Evolutionary conservation across 495 filamentous ascomycete genomes (phyloP).

Genomic region (Hypoxylon trugodes): DNA sequence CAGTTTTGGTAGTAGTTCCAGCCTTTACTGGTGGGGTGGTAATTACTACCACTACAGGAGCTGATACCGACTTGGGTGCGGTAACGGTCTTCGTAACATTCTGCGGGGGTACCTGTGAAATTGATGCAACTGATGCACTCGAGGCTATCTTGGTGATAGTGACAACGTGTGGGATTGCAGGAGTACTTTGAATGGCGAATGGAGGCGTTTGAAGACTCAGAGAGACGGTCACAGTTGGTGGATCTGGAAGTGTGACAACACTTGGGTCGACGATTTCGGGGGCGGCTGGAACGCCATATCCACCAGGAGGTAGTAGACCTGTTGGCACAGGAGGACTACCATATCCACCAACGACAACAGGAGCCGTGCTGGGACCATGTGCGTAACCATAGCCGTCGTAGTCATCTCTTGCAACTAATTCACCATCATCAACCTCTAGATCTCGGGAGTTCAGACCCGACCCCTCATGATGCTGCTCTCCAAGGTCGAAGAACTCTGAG

Average conservation of each 20-base stretch:
- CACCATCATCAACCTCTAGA: neutral
- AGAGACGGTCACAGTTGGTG: slow-evolving; percentile 18
- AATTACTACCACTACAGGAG: neutral
- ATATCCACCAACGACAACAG: slow-evolving; percentile 23
- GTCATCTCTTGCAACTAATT: slow-evolving; percentile 17
- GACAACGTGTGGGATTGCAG: slow-evolving; percentile 2
- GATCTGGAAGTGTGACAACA: slow-evolving; percentile 3
- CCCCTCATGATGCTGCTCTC: neutral
- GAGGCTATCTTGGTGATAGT: slow-evolving; percentile 6
- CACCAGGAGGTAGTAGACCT: slow-evolving; percentile 25
- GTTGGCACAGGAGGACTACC: slow-evolving; percentile 21
- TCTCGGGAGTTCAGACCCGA: neutral
- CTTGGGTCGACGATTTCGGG: slow-evolving; percentile 15
- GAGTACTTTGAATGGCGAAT: neutral
- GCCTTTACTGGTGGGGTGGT: neutral
- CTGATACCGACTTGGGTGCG: neutral
- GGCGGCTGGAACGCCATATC: slow-evolving; percentile 18
- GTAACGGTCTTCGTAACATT: slow-evolving; percentile 25
- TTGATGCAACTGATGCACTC: slow-evolving; percentile 1
- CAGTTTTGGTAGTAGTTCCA: neutral
- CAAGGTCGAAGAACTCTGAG: neutral
- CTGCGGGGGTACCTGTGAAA: slow-evolving; percentile 3
- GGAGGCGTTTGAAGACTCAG: slow-evolving; percentile 8
- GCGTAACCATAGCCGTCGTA: slow-evolving; percentile 26
- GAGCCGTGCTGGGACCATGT: slow-evolving; percentile 5